These are phyloP conservation scores for Hypoxylon intermedium DNA, from an alignment of 495 filamentous ascomycete species.

Conservation along the genomic window DNA sequence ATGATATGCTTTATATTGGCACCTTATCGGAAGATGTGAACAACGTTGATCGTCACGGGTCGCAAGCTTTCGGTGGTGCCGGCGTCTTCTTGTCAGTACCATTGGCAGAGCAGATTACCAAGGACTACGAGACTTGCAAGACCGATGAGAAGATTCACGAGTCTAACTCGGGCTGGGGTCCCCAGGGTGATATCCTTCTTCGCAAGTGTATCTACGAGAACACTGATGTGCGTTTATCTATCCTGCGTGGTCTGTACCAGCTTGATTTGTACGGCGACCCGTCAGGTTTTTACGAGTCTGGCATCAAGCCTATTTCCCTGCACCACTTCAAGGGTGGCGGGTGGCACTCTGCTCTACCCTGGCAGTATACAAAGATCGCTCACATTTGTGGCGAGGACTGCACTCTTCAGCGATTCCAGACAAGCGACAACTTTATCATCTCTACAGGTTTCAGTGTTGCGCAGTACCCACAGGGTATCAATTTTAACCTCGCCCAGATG, in stretches of 20 bases:
- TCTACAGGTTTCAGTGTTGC: constrained; percentile 71
- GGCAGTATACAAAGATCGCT: constrained; percentile 70
- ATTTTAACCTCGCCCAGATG: constrained; percentile 66
- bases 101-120: constrained; percentile 64
- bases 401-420: constrained; percentile 70
- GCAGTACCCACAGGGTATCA: constrained; percentile 64
- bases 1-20: constrained; percentile 68
- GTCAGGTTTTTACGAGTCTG: constrained; percentile 72
- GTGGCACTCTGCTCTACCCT: constrained; percentile 60
- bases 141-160: constrained; percentile 58
- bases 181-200: constrained; percentile 70
- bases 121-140: constrained; percentile 63
- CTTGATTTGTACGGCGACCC: constrained; percentile 71
- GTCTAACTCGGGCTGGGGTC: constrained; percentile 61
- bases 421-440: constrained; percentile 68
- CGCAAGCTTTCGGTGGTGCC: constrained; percentile 75
- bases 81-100: constrained; percentile 74
- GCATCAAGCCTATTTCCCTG: constrained; percentile 67
- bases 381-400: constrained; percentile 69
- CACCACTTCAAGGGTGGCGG: constrained; percentile 70
- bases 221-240: constrained; percentile 64
- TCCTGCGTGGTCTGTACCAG: constrained; percentile 69
- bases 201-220: constrained; percentile 72
- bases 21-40: constrained; percentile 73
- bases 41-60: constrained; percentile 71